These are phyloP conservation scores for Pichia sp. DNA, from an alignment of 1,139 yeast species.

Conservation along the genomic window DNA sequence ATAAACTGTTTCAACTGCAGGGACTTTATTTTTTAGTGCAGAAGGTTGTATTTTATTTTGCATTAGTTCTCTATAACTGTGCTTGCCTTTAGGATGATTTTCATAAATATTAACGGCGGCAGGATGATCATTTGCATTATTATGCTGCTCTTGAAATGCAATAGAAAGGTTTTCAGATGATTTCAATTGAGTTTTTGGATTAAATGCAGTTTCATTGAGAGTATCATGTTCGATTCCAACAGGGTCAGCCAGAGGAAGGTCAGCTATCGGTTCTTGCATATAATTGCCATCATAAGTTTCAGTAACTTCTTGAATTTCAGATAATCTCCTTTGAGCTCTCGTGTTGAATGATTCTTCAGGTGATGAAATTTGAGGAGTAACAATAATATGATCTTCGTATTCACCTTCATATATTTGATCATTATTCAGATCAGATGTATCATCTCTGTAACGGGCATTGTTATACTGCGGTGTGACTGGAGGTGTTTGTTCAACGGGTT, in stretches of 20 bases:
- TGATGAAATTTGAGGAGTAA: slow-evolving; percentile 5
- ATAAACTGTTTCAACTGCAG: background rate
- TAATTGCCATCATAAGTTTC: slow-evolving; percentile 24
- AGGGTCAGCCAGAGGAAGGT: slow-evolving; percentile 2
- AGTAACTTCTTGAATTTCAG: slow-evolving; percentile 18
- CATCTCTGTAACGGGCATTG: background rate
- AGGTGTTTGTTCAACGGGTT: background rate
- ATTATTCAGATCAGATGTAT: background rate
- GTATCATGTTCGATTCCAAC: slow-evolving; percentile 10
- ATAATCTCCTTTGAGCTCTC: slow-evolving; percentile 11
- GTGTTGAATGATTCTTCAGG: slow-evolving; percentile 3
- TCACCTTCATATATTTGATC: background rate
- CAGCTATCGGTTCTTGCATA: slow-evolving; percentile 6
- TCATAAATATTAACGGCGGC: background rate
- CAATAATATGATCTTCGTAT: slow-evolving; percentile 4
- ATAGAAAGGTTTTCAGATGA: background rate
- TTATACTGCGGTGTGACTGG: background rate
- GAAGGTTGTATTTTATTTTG: background rate
- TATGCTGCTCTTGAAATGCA: slow-evolving; percentile 3
- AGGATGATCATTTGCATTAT: slow-evolving; percentile 1
- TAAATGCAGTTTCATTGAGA: slow-evolving; percentile 19
- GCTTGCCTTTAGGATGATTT: background rate
- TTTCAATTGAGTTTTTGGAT: background rate
- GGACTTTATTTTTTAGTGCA: background rate
- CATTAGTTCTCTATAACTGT: slow-evolving; percentile 10